These are phyloP conservation scores for Vaccinium darrowii DNA, from an alignment of 148 eudicot genomes.

Conservation along the genomic window DNA sequence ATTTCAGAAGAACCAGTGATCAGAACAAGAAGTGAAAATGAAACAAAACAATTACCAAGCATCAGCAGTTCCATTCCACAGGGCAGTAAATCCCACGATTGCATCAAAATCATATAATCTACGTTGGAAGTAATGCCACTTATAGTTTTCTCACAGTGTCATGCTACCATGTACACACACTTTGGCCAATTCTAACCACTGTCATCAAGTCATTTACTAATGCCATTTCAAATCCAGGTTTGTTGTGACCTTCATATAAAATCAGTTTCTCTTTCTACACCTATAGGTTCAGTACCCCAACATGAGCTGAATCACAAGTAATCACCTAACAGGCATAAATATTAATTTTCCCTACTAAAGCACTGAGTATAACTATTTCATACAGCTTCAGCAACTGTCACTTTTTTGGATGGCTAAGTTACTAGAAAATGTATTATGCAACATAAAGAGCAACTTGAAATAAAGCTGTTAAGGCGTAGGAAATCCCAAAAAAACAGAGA, in stretches of 20 bases:
- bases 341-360: too few species aligned
- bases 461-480: neutral
- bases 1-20: neutral
- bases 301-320: too few species aligned
- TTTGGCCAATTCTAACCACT: neutral
- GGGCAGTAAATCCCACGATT: neutral
- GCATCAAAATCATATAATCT: neutral
- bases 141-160: neutral
- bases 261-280: neutral
- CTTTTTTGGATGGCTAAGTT: neutral
- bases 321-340: too few species aligned
- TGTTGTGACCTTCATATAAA: neutral
- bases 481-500: neutral
- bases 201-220: neutral
- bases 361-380: neutral
- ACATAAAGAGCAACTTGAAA: neutral
- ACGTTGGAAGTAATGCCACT: neutral
- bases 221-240: neutral
- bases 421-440: neutral
- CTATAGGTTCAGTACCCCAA: neutral
- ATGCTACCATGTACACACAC: neutral
- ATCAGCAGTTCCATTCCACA: neutral
- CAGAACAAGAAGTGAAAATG: neutral
- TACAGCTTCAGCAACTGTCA: neutral
- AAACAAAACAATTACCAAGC: neutral